Evolutionary conservation across 1,284 basidiomycete species (phyloP).

Genomic region (Ganoderma lucidum): DNA sequence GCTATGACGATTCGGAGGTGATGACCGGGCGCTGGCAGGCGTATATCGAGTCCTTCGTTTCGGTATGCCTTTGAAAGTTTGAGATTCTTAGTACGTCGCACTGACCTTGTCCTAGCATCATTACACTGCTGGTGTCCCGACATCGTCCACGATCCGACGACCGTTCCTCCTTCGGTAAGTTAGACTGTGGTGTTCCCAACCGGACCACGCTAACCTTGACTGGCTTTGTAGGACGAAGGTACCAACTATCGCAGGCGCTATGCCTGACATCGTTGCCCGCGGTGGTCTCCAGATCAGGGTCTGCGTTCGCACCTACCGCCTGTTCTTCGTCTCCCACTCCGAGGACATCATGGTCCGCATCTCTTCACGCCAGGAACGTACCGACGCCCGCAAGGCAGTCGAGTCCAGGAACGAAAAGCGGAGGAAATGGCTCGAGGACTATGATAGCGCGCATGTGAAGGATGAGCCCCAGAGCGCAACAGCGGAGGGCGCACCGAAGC

Average conservation of each 20-base stretch:
- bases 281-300: conserved; percentile 84
- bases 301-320: conserved; percentile 84
- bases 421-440: conserved; percentile 43
- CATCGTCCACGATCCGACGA: conserved; percentile 57
- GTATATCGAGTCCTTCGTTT: conserved; percentile 90
- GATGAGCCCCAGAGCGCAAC: conserved; percentile 20
- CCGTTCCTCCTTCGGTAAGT: conserved; percentile 81
- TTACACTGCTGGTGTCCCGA: conserved; percentile 58
- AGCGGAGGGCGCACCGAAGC: conserved; percentile 5
- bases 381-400: conserved; percentile 34
- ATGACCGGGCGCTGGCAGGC: conserved; percentile 87
- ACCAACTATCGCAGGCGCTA: conserved; percentile 24
- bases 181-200: not conserved
- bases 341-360: conserved; percentile 70
- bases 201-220: not conserved
- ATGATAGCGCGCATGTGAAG: conserved; percentile 26
- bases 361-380: conserved; percentile 45
- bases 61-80: conserved; percentile 54
- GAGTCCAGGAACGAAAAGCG: conserved; percentile 34
- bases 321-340: conserved; percentile 83
- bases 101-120: conserved; percentile 50
- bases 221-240: conserved; percentile 25
- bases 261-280: conserved; percentile 45
- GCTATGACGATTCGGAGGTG: conserved; percentile 86
- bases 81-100: conserved; percentile 1